Conservation (phyloP, 2,329 filamentous ascomycete genomes). For the Microascus cirrosus region DNA sequence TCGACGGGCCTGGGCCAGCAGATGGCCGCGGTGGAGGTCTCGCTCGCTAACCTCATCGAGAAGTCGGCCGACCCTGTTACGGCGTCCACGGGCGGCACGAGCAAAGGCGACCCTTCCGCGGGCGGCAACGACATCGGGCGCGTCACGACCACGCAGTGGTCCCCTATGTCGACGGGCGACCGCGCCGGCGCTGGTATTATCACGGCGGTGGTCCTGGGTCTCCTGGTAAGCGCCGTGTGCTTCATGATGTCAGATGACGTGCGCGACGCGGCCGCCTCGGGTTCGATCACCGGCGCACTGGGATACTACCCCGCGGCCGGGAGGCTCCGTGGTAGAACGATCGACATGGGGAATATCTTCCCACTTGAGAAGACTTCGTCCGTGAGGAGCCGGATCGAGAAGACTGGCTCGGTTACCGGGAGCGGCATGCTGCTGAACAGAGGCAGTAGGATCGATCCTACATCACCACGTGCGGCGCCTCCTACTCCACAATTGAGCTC, state of each 20-base stretch:
- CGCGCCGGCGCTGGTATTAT: conserved; percentile 56
- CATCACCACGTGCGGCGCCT: background rate
- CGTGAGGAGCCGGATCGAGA: too few species aligned
- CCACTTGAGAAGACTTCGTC: too few species aligned
- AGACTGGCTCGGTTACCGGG: background rate
- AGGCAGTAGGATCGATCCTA: background rate
- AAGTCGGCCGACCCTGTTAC: conserved; percentile 30
- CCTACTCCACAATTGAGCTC: background rate
- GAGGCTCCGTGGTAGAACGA: background rate
- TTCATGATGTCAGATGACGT: conserved; percentile 40
- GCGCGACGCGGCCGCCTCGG: conserved; percentile 14
- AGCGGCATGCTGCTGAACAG: background rate
- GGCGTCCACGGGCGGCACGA: conserved; percentile 45
- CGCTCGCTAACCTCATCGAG: conserved; percentile 48
- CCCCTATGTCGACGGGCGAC: conserved; percentile 41
- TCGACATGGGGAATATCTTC: background rate
- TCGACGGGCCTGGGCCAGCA: conserved; percentile 56
- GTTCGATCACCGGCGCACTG: background rate
- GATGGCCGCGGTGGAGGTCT: conserved; percentile 57
- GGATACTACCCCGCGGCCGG: background rate
- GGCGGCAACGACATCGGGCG: conserved; percentile 24
- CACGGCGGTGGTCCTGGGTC: conserved; percentile 45
- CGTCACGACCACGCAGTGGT: too few species aligned
- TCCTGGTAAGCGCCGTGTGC: conserved; percentile 38
- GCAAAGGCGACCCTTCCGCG: conserved; percentile 32